Percentiles rank a stretch among this genome's conserved stretches.
These are phyloP conservation scores for Mikania micrantha DNA, from an alignment of 129 eudicot genomes.

Conservation along the genomic window DNA sequence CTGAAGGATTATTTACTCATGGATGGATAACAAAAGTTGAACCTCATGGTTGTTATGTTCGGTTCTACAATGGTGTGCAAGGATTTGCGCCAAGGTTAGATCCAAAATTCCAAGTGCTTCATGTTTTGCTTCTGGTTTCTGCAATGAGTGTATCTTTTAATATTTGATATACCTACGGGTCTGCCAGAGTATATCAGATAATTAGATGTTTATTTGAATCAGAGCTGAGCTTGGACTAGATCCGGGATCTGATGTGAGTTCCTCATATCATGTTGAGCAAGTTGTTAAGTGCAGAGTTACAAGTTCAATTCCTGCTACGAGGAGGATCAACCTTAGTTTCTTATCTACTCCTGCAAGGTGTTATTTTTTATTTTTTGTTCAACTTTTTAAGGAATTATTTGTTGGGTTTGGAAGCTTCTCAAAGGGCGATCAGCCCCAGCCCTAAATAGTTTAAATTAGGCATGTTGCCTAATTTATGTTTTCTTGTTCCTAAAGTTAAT, in stretches of 20 bases:
- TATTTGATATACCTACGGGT: not conserved
- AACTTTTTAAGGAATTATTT: not conserved
- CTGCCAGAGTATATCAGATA: not conserved
- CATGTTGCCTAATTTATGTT: too few relatives aligned
- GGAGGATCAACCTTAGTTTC: constrained; percentile 76
- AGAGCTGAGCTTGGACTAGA: constrained; percentile 91
- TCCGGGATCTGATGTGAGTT: constrained; percentile 61
- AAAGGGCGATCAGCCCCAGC: too few relatives aligned
- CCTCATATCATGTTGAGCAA: constrained; percentile 84
- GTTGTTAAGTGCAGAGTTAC: constrained; percentile 90
- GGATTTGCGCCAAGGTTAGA: constrained; percentile 89
- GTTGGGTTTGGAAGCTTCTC: too few relatives aligned
- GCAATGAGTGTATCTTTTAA: not conserved
- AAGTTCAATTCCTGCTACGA: constrained; percentile 61
- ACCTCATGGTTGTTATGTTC: constrained; percentile 88
- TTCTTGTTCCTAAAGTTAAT: too few relatives aligned
- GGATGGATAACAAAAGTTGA: constrained; percentile 97
- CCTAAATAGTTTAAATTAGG: too few relatives aligned
- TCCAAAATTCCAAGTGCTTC: constrained; percentile 11
- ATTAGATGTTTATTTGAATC: constrained; percentile 18
- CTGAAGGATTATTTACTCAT: constrained; percentile 83
- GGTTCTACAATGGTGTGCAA: constrained; percentile 89
- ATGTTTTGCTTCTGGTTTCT: not conserved
- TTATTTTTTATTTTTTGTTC: not conserved
- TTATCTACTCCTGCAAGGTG: constrained; percentile 56